A percentile compares a stretch with the other conserved stretches of the same genome.
phyloP scores from a whole-genome alignment of 176 grass and related monocot genomes.

The Otatea glauca region DNA sequence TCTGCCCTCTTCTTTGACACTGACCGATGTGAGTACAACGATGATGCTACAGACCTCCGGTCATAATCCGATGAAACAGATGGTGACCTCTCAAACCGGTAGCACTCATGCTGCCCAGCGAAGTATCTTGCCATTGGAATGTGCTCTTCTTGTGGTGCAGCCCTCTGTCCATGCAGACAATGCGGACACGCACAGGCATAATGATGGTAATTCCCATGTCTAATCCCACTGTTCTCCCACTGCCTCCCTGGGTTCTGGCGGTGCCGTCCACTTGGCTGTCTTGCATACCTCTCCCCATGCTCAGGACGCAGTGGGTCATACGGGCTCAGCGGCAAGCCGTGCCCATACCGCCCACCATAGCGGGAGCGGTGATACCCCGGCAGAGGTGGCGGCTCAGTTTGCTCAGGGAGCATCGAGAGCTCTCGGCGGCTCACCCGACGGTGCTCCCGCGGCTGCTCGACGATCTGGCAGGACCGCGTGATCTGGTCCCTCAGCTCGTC shows the following conservation, averaged over 20 bases:
- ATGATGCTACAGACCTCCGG: conserved; percentile 52
- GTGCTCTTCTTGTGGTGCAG: conserved; percentile 46
- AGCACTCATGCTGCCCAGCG: conserved; percentile 57
- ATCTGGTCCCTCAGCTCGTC: conserved; percentile 91
- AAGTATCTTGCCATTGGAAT: conserved; percentile 58
- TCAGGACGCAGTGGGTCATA: conserved; percentile 39
- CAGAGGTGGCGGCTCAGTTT: conserved; percentile 35
- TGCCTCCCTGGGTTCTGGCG: conserved; percentile 58
- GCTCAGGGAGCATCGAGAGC: conserved; percentile 48
- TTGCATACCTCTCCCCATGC: conserved; percentile 43
- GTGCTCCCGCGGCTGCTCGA: conserved; percentile 51
- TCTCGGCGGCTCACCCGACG: conserved; percentile 24
- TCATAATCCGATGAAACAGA: conserved; percentile 67
- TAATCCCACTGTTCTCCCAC: conserved; percentile 50
- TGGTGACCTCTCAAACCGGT: conserved; percentile 52
- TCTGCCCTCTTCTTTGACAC: conserved; percentile 54
- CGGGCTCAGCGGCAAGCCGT: conserved; percentile 47
- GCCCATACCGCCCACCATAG: conserved; percentile 39
- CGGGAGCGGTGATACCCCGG: conserved; percentile 52
- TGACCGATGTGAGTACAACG: conserved; percentile 54
- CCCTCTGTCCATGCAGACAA: conserved; percentile 49
- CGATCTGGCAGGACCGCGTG: conserved; percentile 66
- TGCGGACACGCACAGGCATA: conserved; percentile 43
- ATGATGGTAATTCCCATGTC: conserved; percentile 50
- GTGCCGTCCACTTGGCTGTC: conserved; percentile 44